These are phyloP conservation scores for Xylaria sp. DNA, from an alignment of 2,329 filamentous ascomycete genomes.

Conservation along the genomic window DNA sequence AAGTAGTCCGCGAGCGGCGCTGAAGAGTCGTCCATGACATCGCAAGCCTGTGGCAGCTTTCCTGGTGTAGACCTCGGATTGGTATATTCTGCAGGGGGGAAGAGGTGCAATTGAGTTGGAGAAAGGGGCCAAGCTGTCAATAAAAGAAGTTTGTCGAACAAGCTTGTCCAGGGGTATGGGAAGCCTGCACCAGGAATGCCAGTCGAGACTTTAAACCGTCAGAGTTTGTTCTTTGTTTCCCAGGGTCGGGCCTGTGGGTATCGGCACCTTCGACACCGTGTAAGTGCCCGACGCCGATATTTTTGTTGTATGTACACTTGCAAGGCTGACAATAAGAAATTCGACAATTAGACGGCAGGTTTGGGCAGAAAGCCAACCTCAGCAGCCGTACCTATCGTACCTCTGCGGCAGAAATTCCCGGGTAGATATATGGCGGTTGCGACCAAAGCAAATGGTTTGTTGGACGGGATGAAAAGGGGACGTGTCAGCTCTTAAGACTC, in stretches of 20 bases:
- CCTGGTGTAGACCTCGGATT: conserved; percentile 9
- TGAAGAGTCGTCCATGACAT: conserved; percentile 63
- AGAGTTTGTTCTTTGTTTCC: conserved; percentile 20
- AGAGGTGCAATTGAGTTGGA: conserved; percentile 14
- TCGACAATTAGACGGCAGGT: conserved; percentile 17
- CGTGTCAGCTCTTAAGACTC: conserved; percentile 17
- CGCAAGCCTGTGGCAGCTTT: conserved; percentile 28
- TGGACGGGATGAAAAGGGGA: conserved; percentile 15
- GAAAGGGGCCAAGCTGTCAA: conserved; percentile 9
- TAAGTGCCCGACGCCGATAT: conserved; percentile 24
- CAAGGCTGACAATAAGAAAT: conserved; percentile 12
- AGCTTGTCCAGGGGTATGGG: conserved; percentile 8
- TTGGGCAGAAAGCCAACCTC: conserved; percentile 9
- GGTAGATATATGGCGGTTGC: conserved; percentile 14
- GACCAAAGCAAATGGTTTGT: conserved; percentile 22
- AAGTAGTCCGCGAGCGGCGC: conserved; percentile 74
- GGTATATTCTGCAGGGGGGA: conserved; percentile 7
- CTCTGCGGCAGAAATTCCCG: conserved; percentile 15
- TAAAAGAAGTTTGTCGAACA: conserved; percentile 14
- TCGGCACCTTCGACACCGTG: conserved; percentile 14
- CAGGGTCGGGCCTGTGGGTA: conserved; percentile 23
- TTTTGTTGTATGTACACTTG: conserved; percentile 5
- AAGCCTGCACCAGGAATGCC: conserved; percentile 7
- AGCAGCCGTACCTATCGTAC: conserved; percentile 8
- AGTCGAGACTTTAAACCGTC: conserved; percentile 16